These are phyloP conservation scores for Metroxylon sagu DNA, from an alignment of 176 grass and related monocot species.

Conservation along the genomic window DNA sequence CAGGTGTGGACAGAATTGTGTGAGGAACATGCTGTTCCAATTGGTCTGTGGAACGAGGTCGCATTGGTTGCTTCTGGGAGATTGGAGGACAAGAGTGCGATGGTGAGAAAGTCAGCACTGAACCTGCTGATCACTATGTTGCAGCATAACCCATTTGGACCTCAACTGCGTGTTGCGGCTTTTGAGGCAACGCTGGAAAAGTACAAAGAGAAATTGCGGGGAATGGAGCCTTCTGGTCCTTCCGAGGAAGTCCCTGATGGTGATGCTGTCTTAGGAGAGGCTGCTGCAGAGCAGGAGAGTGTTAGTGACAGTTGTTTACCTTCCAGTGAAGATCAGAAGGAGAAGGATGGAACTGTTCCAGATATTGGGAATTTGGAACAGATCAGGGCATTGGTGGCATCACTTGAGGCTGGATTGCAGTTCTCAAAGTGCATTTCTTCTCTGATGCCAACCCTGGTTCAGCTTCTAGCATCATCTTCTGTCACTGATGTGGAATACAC, in stretches of 20 bases:
- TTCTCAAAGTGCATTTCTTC: slow-evolving; percentile 76
- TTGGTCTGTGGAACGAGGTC: slow-evolving; percentile 97
- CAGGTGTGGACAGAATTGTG: slow-evolving; percentile 95
- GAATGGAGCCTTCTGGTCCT: slow-evolving; percentile 41
- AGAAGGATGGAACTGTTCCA: slow-evolving; percentile 30
- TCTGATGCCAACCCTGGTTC: slow-evolving; percentile 80
- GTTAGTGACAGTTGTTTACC: slow-evolving; percentile 78
- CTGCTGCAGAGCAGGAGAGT: slow-evolving; percentile 49
- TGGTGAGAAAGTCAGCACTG: slow-evolving; percentile 90
- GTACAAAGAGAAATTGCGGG: slow-evolving; percentile 76
- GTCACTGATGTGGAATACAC: slow-evolving; percentile 90
- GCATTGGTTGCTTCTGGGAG: slow-evolving; percentile 69
- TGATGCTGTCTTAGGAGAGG: slow-evolving; percentile 27
- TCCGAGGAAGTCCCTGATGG: slow-evolving; percentile 21
- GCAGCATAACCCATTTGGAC: slow-evolving; percentile 94
- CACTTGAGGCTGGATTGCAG: slow-evolving; percentile 80
- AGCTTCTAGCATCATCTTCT: slow-evolving; percentile 79
- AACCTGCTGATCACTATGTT: slow-evolving; percentile 83
- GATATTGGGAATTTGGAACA: slow-evolving; percentile 92
- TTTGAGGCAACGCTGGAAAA: slow-evolving; percentile 82
- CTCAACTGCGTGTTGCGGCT: slow-evolving; percentile 56
- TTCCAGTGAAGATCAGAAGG: slow-evolving; percentile 53
- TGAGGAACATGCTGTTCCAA: slow-evolving; percentile 82
- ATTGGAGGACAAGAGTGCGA: slow-evolving; percentile 92
- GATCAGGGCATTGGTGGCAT: slow-evolving; percentile 88